phyloP scores from a whole-genome alignment of 495 filamentous ascomycete species.

The Xylaria bambusicola region DNA sequence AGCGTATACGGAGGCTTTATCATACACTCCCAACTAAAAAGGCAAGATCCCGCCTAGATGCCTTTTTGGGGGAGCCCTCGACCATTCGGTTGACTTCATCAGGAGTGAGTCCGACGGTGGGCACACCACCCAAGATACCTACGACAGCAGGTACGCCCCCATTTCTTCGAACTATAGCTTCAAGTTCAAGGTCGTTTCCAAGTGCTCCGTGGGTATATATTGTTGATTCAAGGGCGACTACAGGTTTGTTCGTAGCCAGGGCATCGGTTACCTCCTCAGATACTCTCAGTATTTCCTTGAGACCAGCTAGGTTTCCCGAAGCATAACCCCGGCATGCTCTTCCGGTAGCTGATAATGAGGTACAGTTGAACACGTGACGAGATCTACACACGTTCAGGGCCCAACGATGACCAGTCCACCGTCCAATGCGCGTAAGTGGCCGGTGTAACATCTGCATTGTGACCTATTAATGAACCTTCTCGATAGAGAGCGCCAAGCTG shows the following conservation, averaged over 20 bases:
- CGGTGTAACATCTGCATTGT: slow-evolving; percentile 12
- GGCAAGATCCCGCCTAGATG: slow-evolving; percentile 82
- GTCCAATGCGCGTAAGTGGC: not conserved
- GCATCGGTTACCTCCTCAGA: slow-evolving; percentile 84
- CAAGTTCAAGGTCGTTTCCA: slow-evolving; percentile 79
- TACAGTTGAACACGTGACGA: not conserved
- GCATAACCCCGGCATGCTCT: slow-evolving; percentile 17
- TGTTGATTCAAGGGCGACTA: slow-evolving; percentile 91
- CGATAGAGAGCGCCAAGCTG: not conserved
- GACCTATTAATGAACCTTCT: not conserved
- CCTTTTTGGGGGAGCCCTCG: slow-evolving; percentile 69
- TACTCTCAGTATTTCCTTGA: slow-evolving; percentile 65
- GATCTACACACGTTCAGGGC: not conserved
- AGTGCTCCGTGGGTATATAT: slow-evolving; percentile 79
- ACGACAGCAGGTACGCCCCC: slow-evolving; percentile 93
- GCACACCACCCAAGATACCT: slow-evolving; percentile 78
- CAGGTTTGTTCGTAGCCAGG: slow-evolving; percentile 67
- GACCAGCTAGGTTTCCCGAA: slow-evolving; percentile 22
- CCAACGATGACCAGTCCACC: slow-evolving; percentile 4
- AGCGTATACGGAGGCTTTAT: slow-evolving; percentile 12
- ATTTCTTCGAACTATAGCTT: slow-evolving; percentile 72
- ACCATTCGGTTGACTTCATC: slow-evolving; percentile 73
- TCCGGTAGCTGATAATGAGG: slow-evolving; percentile 20
- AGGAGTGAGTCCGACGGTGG: slow-evolving; percentile 70
- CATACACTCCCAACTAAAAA: slow-evolving; percentile 77